Evolutionary conservation across 2,329 filamentous ascomycete species (phyloP).

Genomic region (Penicillium sp.): DNA sequence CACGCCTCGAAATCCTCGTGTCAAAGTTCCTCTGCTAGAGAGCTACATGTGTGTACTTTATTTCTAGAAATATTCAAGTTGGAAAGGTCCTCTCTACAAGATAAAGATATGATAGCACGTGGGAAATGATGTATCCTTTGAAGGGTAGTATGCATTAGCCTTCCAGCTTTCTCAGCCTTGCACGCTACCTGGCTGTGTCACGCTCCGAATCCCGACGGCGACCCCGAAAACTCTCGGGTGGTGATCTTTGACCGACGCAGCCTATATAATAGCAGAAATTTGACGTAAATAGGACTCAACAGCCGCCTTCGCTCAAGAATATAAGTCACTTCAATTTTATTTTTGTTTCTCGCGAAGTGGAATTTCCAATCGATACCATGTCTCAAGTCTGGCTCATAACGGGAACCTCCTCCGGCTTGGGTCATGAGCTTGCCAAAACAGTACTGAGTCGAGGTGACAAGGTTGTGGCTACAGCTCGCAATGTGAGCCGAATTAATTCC

Average conservation of each 20-base stretch:
- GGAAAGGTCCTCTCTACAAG: no score
- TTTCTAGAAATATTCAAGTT: no score
- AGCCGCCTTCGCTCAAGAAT: no score
- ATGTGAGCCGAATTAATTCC: slow-evolving; percentile 28
- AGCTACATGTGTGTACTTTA: no score
- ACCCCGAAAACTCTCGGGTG: not conserved
- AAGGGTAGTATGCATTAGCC: no score
- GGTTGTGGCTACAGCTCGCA: slow-evolving; percentile 42
- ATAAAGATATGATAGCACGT: no score
- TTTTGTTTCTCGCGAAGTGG: not conserved
- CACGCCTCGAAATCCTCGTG: no score
- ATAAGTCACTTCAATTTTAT: no score
- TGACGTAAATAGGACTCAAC: not conserved
- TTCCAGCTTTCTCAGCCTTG: no score
- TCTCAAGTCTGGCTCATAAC: slow-evolving; percentile 41
- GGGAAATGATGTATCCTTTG: no score
- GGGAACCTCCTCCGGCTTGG: slow-evolving; percentile 41
- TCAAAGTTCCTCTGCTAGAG: no score
- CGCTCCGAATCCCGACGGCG: not conserved
- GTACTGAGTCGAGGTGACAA: slow-evolving; percentile 36
- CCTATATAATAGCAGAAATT: not conserved
- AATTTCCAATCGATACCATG: slow-evolving; percentile 2
- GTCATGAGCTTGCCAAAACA: slow-evolving; percentile 31
- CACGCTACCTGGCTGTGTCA: no score
- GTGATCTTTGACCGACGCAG: not conserved